Base-by-base conservation (phyloP, 2,329 filamentous ascomycete species). In the Aspergillus uvarum region DNA sequence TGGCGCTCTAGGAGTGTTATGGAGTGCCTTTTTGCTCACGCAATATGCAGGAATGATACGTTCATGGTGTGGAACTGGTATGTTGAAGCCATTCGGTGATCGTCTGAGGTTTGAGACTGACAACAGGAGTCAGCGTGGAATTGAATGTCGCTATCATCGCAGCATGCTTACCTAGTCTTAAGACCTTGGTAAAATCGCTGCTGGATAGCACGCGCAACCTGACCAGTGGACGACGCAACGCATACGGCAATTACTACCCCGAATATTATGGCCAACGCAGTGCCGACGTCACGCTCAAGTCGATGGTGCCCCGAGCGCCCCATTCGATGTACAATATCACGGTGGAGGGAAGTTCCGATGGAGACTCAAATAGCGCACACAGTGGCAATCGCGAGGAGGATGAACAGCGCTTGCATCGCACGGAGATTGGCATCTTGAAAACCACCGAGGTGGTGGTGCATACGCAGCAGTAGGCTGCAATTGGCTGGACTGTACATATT, bases 71-170 rank as follows among this genome's bases (percentile, higher is more conserved):
- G 67, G 63, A 64, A 62, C 44, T 63, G 59, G 67, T 69, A 59
- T 32, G 61, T 50, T 4, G 19, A 19, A 44, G 38, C 32, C 32
- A 44, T 16, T 3, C 6, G 2, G 38, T 16, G 16, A 44, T 3
- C 1, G 38, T 19, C 3, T 6, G 38, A 44, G 16, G 6, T 6
- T 7, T 2, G 4, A 44, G 38, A 54, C 29, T 42, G 14, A 22
- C 19, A 10, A 49, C 42, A 10, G 19, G 8, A 16, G 7, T 26
- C 24, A 80, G 77, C 21, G 69, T 80, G 56, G 77, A 80, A 64
- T 68, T 78, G 53, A 76, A 76, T 52, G 65, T 79, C 11, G 76
- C 76, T 11, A 77, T 79, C 44, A 70, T 78, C 26, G 77, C 77
- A 1, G 74, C 73, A 42, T 79, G 76, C 47, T 70, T 78, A 8